These are phyloP conservation scores for Psilocybe tampanensis DNA, from an alignment of 768 basidiomycete genomes.

Conservation along the genomic window DNA sequence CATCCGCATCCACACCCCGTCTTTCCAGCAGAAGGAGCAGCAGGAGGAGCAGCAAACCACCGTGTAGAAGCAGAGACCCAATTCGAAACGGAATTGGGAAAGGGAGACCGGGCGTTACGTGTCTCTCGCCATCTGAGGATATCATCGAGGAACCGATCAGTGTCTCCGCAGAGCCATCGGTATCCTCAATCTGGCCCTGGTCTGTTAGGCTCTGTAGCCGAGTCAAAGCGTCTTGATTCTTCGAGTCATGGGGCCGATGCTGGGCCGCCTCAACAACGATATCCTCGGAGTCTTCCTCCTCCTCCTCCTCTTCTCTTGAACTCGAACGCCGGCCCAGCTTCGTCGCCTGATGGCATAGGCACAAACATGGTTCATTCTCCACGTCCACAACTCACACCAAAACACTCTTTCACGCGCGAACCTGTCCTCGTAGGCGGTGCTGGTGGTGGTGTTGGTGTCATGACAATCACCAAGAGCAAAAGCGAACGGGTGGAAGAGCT, in stretches of 20 bases:
- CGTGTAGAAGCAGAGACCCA: neutral
- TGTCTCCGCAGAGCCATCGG: conserved; percentile 62
- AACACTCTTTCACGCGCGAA: conserved; percentile 51
- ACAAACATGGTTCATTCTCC: conserved; percentile 66
- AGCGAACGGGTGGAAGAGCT: conserved; percentile 67
- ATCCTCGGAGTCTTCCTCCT: conserved; percentile 15
- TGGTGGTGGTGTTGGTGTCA: too few species aligned
- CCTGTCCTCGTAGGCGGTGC: conserved; percentile 35
- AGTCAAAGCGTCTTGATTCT: neutral
- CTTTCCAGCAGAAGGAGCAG: conserved; percentile 4
- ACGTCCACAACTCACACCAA: conserved; percentile 69
- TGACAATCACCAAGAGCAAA: too few species aligned
- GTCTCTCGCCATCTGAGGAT: conserved; percentile 60
- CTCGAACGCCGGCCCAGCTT: conserved; percentile 19
- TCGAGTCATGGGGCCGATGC: conserved; percentile 2
- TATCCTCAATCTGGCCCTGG: conserved; percentile 43
- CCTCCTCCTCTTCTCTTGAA: conserved; percentile 16
- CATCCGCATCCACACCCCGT: conserved; percentile 4
- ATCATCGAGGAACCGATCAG: conserved; percentile 59
- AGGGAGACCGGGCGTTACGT: conserved; percentile 61
- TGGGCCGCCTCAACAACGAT: conserved; percentile 6
- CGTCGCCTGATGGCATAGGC: conserved; percentile 26
- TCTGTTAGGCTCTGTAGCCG: conserved; percentile 9
- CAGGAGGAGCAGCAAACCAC: too few species aligned
- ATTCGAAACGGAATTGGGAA: conserved; percentile 55